A percentile compares a stretch with the other conserved stretches of the same genome.
phyloP scores from a whole-genome alignment of 805 yeast genomes.

The Monosporozyma servazzii region DNA sequence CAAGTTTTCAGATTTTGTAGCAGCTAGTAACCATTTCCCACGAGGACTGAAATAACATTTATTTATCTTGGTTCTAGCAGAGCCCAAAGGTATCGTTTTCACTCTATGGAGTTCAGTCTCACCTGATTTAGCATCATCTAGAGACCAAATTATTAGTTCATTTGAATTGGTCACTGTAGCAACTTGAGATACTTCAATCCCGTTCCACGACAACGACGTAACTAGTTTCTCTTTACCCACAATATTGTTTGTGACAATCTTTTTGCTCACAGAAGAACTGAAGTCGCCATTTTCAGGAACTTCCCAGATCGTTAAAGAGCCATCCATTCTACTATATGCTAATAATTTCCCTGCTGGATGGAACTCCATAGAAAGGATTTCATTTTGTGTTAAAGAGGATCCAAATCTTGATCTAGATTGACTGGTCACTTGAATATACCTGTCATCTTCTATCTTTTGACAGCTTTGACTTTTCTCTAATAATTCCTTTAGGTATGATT shows the following conservation, averaged over 20 bases:
- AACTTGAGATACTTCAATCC: slow-evolving; percentile 13
- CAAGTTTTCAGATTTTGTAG: slow-evolving; percentile 30
- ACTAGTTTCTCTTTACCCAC: slow-evolving; percentile 15
- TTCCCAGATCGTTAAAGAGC: slow-evolving; percentile 24
- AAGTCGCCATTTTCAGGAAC: not conserved
- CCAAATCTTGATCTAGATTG: slow-evolving; percentile 19
- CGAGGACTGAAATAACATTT: slow-evolving; percentile 35
- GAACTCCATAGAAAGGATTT: slow-evolving; percentile 18
- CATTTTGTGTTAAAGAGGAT: slow-evolving; percentile 11
- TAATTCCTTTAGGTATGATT: slow-evolving; percentile 3
- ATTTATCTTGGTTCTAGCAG: slow-evolving; percentile 11
- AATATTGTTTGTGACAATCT: slow-evolving; percentile 11
- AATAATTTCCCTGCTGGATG: slow-evolving; percentile 21
- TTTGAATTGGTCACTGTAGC: slow-evolving; percentile 19
- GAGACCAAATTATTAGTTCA: slow-evolving; percentile 18
- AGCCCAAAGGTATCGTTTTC: slow-evolving; percentile 9
- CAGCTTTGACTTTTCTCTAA: slow-evolving; percentile 1
- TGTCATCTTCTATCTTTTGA: slow-evolving; percentile 17
- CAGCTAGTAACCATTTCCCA: slow-evolving; percentile 39
- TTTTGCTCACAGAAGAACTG: slow-evolving; percentile 6
- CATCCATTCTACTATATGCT: slow-evolving; percentile 27
- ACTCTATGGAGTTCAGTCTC: slow-evolving; percentile 10
- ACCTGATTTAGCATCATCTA: slow-evolving; percentile 9
- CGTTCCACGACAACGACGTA: slow-evolving; percentile 22
- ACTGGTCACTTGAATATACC: slow-evolving; percentile 12